These are phyloP conservation scores for Phytopythium montanum DNA, from an alignment of 352 stramenopile species.

Conservation along the genomic window DNA sequence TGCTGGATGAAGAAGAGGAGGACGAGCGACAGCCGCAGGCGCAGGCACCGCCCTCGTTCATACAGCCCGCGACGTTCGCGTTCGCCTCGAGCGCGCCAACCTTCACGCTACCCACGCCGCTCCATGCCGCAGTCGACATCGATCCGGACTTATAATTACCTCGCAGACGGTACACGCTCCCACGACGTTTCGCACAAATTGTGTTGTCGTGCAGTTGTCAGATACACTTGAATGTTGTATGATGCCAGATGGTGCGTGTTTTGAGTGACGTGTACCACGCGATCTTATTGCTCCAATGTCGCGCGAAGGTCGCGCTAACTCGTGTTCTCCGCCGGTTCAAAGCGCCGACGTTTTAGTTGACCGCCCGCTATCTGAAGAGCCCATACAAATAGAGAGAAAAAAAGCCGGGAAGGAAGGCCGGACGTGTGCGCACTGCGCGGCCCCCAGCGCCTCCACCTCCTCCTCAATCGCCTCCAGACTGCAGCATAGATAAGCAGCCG, in stretches of 20 bases:
- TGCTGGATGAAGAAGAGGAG: conserved; percentile 54
- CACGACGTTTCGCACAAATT: background rate
- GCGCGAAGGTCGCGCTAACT: conserved; percentile 18
- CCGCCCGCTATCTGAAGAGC: background rate
- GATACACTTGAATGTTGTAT: background rate
- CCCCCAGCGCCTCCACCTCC: background rate
- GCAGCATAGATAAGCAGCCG: conserved; percentile 9
- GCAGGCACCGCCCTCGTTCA: conserved; percentile 24
- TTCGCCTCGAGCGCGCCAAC: conserved; percentile 24
- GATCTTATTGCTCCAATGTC: background rate
- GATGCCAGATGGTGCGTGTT: background rate
- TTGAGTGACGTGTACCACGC: background rate
- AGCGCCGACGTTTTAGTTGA: conserved; percentile 11
- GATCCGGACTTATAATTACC: conserved; percentile 56
- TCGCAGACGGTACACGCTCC: background rate
- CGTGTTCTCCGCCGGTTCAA: conserved; percentile 1
- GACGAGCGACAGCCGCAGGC: conserved; percentile 14
- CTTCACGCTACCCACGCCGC: conserved; percentile 20
- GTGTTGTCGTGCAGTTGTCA: background rate
- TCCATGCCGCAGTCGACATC: conserved; percentile 26
- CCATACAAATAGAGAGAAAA: conserved; percentile 1
- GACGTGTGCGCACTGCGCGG: background rate
- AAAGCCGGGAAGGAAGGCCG: background rate
- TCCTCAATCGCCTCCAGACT: background rate
- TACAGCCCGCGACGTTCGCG: conserved; percentile 73